A percentile compares a stretch with the other conserved stretches of the same genome.
phyloP scores from a whole-genome alignment of 164 flowering plant genomes.

The Taxillus chinensis region DNA sequence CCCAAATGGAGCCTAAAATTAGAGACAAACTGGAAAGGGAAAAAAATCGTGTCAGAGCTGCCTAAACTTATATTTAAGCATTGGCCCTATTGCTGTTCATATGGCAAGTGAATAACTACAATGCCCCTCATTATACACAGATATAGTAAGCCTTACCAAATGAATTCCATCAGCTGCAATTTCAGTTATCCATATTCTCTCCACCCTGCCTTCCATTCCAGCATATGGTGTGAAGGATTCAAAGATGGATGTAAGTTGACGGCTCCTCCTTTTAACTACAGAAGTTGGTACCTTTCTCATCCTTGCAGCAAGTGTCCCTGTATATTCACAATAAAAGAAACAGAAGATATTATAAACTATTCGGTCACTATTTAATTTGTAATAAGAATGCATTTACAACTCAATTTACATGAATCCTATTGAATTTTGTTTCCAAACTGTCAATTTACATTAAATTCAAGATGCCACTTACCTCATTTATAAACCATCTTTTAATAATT shows the following conservation, averaged over 20 bases:
- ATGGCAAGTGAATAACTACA: no score
- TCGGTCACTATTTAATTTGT: no score
- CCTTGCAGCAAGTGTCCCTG: constrained; percentile 99
- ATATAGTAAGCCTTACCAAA: constrained; percentile 46
- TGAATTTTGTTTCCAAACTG: not conserved
- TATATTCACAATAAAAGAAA: constrained; percentile 2
- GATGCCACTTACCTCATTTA: no score
- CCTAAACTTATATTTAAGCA: no score
- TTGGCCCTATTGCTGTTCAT: no score
- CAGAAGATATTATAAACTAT: not conserved
- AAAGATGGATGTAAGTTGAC: constrained; percentile 83
- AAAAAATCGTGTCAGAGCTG: no score
- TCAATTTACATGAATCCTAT: no score
- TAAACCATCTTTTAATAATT: no score
- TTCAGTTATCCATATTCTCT: constrained; percentile 95
- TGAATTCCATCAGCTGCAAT: constrained; percentile 84
- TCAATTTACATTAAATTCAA: not conserved
- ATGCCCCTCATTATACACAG: no score
- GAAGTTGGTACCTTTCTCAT: constrained; percentile 92
- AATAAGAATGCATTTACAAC: no score
- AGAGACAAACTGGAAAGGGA: no score
- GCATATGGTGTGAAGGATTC: constrained; percentile 84
- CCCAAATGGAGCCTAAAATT: no score
- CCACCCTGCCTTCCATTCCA: constrained; percentile 84
- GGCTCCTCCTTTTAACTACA: constrained; percentile 86